Percentiles rank a stretch among this genome's conserved stretches.
phyloP scores from a whole-genome alignment of 495 filamentous ascomycete species.

The Acidomyces sp. region DNA sequence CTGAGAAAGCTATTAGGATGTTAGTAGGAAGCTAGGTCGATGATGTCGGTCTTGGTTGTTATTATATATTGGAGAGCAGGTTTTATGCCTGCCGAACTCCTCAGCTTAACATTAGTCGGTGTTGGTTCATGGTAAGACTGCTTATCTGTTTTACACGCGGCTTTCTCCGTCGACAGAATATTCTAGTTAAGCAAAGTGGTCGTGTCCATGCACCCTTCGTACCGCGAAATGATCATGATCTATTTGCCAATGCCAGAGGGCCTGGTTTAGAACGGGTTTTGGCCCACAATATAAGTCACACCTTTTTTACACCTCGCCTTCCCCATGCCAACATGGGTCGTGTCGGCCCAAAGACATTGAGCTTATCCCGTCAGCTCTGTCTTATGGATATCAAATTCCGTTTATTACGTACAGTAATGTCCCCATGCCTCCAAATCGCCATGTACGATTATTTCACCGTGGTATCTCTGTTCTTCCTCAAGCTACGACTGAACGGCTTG shows the following conservation, averaged over 20 bases:
- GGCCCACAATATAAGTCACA: conserved; percentile 28
- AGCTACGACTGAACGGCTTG: conserved; percentile 22
- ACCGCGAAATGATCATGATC: no score
- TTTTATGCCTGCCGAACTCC: no score
- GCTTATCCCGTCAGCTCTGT: conserved; percentile 11
- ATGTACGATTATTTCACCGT: conserved; percentile 30
- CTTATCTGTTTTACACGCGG: no score
- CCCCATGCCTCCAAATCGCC: conserved; percentile 27
- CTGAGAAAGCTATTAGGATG: conserved; percentile 10
- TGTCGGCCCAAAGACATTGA: conserved; percentile 33
- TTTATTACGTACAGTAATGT: conserved; percentile 27
- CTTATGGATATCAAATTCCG: background rate
- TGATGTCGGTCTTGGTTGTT: no score
- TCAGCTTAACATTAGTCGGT: no score
- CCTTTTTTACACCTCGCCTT: conserved; percentile 23
- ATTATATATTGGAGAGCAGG: no score
- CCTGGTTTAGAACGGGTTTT: conserved; percentile 17
- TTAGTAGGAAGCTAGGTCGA: no score
- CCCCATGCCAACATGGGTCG: conserved; percentile 29
- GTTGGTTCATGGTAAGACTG: no score
- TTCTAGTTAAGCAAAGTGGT: no score
- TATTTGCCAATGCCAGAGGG: no score
- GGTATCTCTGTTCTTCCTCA: conserved; percentile 28
- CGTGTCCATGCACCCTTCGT: no score
- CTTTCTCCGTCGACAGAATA: no score